These are phyloP conservation scores for Dalechampia spathulata DNA, from an alignment of 441 rosid genomes.

Conservation along the genomic window DNA sequence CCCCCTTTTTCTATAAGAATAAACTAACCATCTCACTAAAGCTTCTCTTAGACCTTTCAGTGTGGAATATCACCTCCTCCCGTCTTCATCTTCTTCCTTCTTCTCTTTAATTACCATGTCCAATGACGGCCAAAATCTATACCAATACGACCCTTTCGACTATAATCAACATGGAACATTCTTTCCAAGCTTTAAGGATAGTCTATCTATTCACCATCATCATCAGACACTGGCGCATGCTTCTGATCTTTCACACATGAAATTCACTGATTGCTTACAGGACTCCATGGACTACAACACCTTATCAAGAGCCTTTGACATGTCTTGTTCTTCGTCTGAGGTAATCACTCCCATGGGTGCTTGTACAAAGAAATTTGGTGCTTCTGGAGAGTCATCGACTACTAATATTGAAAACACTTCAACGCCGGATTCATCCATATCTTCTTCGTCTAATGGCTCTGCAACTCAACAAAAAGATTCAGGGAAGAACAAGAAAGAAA, in stretches of 20 bases:
- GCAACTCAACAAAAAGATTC: constrained; percentile 30
- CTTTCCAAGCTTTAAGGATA: constrained; percentile 22
- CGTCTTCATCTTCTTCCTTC: neutral
- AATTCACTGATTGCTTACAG: constrained; percentile 48
- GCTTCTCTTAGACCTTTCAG: constrained; percentile 1
- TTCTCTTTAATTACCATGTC: constrained; percentile 33
- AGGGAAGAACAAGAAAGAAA: constrained; percentile 26
- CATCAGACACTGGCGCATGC: constrained; percentile 23
- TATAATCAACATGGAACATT: constrained; percentile 22
- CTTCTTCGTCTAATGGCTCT: constrained; percentile 48
- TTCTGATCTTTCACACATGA: constrained; percentile 30
- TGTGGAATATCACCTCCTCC: neutral
- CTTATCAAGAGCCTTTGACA: constrained; percentile 39
- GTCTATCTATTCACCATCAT: too few relatives aligned
- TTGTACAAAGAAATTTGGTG: constrained; percentile 17
- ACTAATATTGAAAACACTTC: constrained; percentile 28
- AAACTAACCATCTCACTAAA: too few relatives aligned
- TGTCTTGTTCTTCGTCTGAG: constrained; percentile 57
- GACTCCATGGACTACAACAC: constrained; percentile 40
- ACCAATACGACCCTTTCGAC: constrained; percentile 35
- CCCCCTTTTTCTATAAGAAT: too few relatives aligned
- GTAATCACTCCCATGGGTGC: constrained; percentile 28
- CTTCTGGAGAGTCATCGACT: constrained; percentile 11
- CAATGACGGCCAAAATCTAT: constrained; percentile 33
- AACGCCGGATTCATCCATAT: constrained; percentile 43